Percentiles rank a stretch among this genome's conserved stretches.
These are phyloP conservation scores for Debaryomyces subglobosus DNA, from an alignment of 1,139 yeast species.

Conservation along the genomic window DNA sequence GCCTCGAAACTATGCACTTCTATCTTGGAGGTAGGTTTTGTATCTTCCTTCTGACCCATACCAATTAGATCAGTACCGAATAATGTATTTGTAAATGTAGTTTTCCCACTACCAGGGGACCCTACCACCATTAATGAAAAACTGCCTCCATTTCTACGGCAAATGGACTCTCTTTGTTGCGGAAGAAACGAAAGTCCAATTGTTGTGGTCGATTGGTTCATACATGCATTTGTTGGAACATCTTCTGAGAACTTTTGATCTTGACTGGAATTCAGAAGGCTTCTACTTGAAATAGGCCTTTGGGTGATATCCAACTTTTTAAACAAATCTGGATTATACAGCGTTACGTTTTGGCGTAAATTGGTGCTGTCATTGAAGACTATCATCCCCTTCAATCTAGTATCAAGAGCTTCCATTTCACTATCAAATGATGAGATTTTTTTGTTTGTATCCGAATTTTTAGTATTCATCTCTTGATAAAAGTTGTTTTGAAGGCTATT, in stretches of 20 bases:
- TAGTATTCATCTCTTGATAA: background rate
- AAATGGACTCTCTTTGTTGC: constrained; percentile 24
- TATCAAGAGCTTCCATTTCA: background rate
- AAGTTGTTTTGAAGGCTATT: background rate
- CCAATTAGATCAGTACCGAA: constrained; percentile 28
- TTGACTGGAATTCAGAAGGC: background rate
- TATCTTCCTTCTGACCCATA: background rate
- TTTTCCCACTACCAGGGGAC: constrained; percentile 76
- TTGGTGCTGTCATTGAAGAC: background rate
- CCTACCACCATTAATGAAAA: constrained; percentile 79
- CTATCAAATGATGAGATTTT: background rate
- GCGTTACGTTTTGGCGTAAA: background rate
- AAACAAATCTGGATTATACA: background rate
- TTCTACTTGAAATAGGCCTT: background rate
- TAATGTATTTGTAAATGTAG: constrained; percentile 71
- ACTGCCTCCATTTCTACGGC: constrained; percentile 32
- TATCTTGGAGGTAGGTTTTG: constrained; percentile 31
- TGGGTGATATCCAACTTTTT: background rate
- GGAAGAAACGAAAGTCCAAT: constrained; percentile 34
- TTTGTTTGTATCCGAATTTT: background rate
- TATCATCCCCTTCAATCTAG: background rate
- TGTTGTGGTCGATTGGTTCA: background rate
- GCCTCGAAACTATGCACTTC: constrained; percentile 44
- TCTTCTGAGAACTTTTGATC: background rate
- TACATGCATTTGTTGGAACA: background rate